A percentile compares a stretch with the other conserved stretches of the same genome.
These are phyloP conservation scores for Emergomyces orientalis DNA, from an alignment of 2,329 filamentous ascomycete species.

Conservation along the genomic window DNA sequence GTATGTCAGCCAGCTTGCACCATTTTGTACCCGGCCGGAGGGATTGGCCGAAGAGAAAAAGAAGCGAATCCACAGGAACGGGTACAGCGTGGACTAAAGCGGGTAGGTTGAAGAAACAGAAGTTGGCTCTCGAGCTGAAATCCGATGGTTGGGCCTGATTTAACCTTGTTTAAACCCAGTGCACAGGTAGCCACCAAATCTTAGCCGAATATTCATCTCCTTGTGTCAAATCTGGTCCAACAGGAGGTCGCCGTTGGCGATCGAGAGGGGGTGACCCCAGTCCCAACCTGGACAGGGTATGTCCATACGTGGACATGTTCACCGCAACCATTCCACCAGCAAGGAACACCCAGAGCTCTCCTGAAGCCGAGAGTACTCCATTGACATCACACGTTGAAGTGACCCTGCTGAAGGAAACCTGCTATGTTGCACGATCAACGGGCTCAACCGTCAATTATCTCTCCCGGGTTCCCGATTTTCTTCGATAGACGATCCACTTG, in stretches of 20 bases:
- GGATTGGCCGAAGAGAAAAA: neutral
- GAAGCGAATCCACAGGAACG: neutral
- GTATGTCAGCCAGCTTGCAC: neutral
- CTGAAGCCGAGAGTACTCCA: neutral
- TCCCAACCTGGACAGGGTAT: neutral
- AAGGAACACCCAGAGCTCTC: neutral
- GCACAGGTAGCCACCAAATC: conserved; percentile 3
- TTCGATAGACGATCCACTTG: neutral
- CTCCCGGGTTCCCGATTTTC: neutral
- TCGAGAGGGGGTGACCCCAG: neutral
- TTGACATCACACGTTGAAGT: neutral
- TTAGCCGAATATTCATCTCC: neutral
- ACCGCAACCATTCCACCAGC: neutral
- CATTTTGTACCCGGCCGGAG: neutral
- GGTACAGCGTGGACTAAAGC: neutral
- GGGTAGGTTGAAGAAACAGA: neutral
- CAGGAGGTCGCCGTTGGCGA: neutral
- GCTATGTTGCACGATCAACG: conserved; percentile 5
- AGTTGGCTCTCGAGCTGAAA: neutral
- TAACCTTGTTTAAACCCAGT: neutral
- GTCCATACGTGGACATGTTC: neutral
- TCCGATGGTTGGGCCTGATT: neutral
- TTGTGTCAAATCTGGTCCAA: neutral
- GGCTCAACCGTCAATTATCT: neutral
- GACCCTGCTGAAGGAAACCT: neutral